Evolutionary conservation across 225 moss, liverwort and hornwort genomes (phyloP).

Genomic region (Neckera pumila): DNA sequence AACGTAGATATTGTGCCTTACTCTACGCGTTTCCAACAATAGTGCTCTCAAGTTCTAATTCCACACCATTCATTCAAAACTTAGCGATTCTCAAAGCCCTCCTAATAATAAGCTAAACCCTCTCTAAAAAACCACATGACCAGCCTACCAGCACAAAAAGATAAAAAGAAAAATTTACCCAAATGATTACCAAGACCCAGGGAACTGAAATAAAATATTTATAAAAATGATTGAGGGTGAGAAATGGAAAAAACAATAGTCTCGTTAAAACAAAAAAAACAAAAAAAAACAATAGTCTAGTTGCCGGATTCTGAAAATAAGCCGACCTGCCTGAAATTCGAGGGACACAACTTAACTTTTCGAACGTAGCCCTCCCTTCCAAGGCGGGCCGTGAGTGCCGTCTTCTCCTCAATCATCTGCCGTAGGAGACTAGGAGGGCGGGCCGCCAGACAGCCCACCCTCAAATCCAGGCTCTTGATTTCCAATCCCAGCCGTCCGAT

Average conservation of each 20-base stretch:
- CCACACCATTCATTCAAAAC: background rate
- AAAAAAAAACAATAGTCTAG: too few relatives aligned
- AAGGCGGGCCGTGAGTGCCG: too few relatives aligned
- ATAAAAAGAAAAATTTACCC: too few relatives aligned
- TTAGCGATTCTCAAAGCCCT: too few relatives aligned
- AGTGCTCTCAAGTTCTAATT: background rate
- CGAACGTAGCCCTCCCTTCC: background rate
- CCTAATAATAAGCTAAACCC: too few relatives aligned
- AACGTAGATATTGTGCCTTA: background rate
- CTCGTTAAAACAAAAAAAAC: too few relatives aligned
- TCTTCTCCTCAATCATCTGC: background rate
- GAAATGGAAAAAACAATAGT: too few relatives aligned
- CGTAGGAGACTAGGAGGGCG: slow-evolving; percentile 7
- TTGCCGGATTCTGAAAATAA: background rate
- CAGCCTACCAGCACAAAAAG: too few relatives aligned
- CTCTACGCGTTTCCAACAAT: background rate
- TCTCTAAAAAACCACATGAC: too few relatives aligned
- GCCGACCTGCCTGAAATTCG: background rate
- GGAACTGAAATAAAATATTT: background rate
- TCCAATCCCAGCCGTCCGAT: background rate
- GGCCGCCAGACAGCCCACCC: slow-evolving; percentile 39
- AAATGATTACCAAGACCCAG: background rate
- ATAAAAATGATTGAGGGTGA: background rate
- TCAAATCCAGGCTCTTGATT: background rate
- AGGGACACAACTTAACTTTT: background rate